Conservation (phyloP, 106 monocot species). For the Alisma plantagoaquatica region DNA sequence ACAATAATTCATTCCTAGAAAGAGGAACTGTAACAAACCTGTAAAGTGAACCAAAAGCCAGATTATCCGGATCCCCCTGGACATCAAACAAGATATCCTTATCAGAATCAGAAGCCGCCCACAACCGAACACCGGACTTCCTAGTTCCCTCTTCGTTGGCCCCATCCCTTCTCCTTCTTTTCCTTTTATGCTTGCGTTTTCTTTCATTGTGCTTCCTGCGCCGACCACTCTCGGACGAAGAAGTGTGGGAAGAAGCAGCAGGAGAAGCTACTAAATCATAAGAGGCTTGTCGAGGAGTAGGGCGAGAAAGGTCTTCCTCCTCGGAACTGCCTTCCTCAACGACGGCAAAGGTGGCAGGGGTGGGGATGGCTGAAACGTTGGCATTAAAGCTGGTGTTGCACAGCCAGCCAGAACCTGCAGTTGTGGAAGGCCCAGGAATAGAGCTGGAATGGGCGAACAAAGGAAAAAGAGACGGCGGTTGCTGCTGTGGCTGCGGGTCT, state of each 20-base stretch:
- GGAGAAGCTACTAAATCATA: constrained; percentile 45
- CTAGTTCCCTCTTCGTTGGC: constrained; percentile 17
- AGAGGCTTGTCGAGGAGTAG: not conserved
- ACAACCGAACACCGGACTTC: constrained; percentile 45
- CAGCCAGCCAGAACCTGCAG: too few species aligned
- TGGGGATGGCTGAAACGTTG: constrained; percentile 28
- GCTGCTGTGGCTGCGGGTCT: too few species aligned
- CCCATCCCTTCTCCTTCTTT: constrained; percentile 6
- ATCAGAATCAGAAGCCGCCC: constrained; percentile 31
- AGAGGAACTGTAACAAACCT: constrained; percentile 28
- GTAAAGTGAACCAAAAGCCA: constrained; percentile 76
- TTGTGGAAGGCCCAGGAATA: not conserved
- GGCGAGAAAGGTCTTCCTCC: not conserved
- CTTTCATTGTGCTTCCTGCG: constrained; percentile 25
- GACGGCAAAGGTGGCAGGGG: constrained; percentile 1
- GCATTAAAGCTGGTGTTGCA: constrained; percentile 66
- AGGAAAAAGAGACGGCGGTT: constrained; percentile 32
- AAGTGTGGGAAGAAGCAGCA: constrained; percentile 11
- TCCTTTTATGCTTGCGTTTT: constrained; percentile 33
- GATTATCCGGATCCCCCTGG: constrained; percentile 75
- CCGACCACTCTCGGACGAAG: not conserved
- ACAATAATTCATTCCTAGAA: not conserved
- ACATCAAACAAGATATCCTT: constrained; percentile 80
- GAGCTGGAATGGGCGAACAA: constrained; percentile 26
- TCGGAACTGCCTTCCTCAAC: not conserved